Evolutionary conservation across 225 moss, liverwort and hornwort species (phyloP).

Genomic region (Marchantia polymorpha): DNA sequence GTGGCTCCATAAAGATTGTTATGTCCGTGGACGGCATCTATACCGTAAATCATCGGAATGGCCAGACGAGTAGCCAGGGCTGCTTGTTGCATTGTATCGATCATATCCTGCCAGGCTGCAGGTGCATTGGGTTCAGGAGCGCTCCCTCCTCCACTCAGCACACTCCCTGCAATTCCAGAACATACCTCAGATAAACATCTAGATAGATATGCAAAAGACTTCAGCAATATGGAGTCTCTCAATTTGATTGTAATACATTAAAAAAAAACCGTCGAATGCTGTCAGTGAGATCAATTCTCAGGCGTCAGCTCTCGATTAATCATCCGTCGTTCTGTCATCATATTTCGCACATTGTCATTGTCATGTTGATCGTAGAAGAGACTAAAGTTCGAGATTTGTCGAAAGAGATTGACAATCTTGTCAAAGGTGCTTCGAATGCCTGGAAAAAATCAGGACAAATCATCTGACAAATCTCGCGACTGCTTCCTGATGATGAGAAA

Average conservation of each 20-base stretch:
- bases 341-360: no score
- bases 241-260: no score
- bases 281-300: no score
- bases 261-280: not conserved
- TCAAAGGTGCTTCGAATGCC: no score
- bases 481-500: not conserved
- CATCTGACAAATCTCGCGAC: not conserved
- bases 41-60: constrained; percentile 58
- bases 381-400: no score
- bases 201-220: not conserved
- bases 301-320: no score
- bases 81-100: constrained; percentile 40
- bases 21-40: constrained; percentile 65
- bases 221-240: no score
- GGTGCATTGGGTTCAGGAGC: constrained; percentile 41
- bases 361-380: no score
- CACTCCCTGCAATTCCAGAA: constrained; percentile 43
- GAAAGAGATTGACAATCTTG: no score
- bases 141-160: constrained; percentile 52
- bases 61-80: constrained; percentile 45
- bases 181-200: no score
- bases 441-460: not conserved
- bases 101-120: constrained; percentile 49
- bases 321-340: no score
- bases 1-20: constrained; percentile 61